These are phyloP conservation scores for Trichocladium antarcticum DNA, from an alignment of 495 filamentous ascomycete species.

Conservation along the genomic window DNA sequence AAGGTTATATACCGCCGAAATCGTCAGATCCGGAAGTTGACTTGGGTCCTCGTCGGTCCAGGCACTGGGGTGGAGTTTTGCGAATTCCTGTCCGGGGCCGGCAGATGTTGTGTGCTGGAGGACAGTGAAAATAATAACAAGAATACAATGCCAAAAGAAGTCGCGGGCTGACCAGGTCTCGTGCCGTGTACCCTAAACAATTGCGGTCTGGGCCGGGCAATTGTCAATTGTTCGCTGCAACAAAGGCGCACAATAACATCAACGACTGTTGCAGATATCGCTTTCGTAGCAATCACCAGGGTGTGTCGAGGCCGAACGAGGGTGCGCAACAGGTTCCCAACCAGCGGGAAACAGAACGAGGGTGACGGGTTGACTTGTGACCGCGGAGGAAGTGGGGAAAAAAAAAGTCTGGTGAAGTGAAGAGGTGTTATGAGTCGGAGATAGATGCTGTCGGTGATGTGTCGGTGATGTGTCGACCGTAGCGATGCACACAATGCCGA, in stretches of 20 bases:
- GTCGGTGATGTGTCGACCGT: too few relatives aligned
- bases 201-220: slow-evolving; percentile 7
- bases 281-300: background rate
- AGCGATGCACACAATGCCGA: too few relatives aligned
- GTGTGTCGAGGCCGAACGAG: background rate
- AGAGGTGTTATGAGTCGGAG: background rate
- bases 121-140: slow-evolving; percentile 3
- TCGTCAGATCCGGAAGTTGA: background rate
- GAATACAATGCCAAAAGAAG: background rate
- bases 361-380: background rate
- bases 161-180: background rate
- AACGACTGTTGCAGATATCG: background rate
- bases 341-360: background rate
- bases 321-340: background rate
- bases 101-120: slow-evolving; percentile 6
- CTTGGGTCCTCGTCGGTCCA: background rate
- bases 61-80: background rate
- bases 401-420: background rate
- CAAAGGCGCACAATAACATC: background rate
- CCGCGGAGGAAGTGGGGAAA: too few relatives aligned
- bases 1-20: background rate
- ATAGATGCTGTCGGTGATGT: background rate
- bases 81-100: slow-evolving; percentile 1
- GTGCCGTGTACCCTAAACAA: slow-evolving; percentile 3
- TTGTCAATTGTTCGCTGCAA: background rate